Conservation (phyloP, 1,139 yeast species). For the Pichia sp. region DNA sequence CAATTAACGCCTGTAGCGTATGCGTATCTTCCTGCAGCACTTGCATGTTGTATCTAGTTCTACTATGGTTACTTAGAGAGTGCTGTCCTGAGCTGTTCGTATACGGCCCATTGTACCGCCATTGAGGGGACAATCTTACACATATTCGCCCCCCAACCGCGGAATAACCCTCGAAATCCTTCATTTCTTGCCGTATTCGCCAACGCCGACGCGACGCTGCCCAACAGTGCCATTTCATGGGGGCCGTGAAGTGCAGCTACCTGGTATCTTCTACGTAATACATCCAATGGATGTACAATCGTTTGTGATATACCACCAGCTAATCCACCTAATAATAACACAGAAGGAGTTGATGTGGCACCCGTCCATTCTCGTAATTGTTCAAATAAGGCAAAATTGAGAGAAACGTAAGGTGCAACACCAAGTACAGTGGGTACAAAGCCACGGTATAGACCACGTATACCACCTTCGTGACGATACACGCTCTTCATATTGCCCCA, state of each 20-base stretch:
- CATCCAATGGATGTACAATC: constrained; percentile 83
- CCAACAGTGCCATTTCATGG: constrained; percentile 61
- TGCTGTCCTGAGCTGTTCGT: constrained; percentile 32
- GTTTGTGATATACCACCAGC: constrained; percentile 84
- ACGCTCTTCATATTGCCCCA: constrained; percentile 50
- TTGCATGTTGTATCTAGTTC: no score
- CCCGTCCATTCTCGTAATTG: constrained; percentile 48
- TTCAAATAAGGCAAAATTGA: constrained; percentile 88
- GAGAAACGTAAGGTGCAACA: constrained; percentile 93
- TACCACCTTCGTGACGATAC: constrained; percentile 73
- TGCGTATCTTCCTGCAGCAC: no score
- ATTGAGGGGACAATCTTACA: constrained; percentile 89
- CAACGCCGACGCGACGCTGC: not conserved
- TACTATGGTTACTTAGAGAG: no score
- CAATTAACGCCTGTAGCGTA: no score
- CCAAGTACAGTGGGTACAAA: constrained; percentile 84
- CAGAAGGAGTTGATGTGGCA: constrained; percentile 23
- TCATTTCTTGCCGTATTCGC: not conserved
- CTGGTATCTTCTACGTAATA: constrained; percentile 82
- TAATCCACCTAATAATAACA: constrained; percentile 73
- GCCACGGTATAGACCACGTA: constrained; percentile 74
- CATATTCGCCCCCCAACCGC: constrained; percentile 82
- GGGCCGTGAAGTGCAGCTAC: constrained; percentile 62
- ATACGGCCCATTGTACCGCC: constrained; percentile 92
- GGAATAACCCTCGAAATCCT: constrained; percentile 77